Percentiles rank a stretch among this genome's conserved stretches.
Evolutionary conservation across 2,329 filamentous ascomycete species (phyloP).

Genomic region (Ceratocystis colombiana): DNA sequence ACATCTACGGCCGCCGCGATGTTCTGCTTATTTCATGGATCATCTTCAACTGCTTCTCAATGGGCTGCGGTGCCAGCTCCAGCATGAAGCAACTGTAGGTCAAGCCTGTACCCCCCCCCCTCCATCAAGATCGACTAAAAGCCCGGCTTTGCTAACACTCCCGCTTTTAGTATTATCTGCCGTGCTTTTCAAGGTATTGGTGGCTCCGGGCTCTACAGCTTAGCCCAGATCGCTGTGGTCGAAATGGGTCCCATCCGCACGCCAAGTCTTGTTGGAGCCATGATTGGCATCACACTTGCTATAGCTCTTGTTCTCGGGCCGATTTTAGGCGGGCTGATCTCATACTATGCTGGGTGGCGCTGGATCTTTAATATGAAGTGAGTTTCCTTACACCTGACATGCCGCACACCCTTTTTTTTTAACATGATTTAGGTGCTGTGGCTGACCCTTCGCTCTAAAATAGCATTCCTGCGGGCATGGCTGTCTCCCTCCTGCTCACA

Average conservation of each 20-base stretch:
- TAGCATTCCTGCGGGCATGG: constrained; percentile 41
- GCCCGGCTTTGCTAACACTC: not conserved
- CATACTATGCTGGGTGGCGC: constrained; percentile 45
- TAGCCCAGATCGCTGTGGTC: constrained; percentile 48
- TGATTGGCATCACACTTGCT: constrained; percentile 47
- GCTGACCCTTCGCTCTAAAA: not conserved
- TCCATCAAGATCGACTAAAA: not conserved
- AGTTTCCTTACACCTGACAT: constrained; percentile 25
- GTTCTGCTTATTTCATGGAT: constrained; percentile 44
- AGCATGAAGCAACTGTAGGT: constrained; percentile 44
- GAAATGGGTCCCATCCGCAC: constrained; percentile 46
- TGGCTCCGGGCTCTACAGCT: constrained; percentile 51
- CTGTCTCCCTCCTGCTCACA: constrained; percentile 37
- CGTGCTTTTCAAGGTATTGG: constrained; percentile 52
- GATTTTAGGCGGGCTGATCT: constrained; percentile 47
- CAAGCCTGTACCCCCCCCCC: not conserved
- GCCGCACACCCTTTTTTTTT: not conserved
- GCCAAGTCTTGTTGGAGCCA: constrained; percentile 45
- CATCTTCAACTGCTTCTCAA: constrained; percentile 46
- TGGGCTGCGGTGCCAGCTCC: constrained; percentile 43
- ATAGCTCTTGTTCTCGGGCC: constrained; percentile 50
- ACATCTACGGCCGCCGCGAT: constrained; percentile 47
- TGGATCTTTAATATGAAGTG: constrained; percentile 56
- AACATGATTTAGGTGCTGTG: constrained; percentile 23
- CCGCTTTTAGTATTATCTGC: constrained; percentile 42